Evolutionary conservation across 2,329 filamentous ascomycete genomes (phyloP).

Genomic region (Dichotomopilus funicola): DNA sequence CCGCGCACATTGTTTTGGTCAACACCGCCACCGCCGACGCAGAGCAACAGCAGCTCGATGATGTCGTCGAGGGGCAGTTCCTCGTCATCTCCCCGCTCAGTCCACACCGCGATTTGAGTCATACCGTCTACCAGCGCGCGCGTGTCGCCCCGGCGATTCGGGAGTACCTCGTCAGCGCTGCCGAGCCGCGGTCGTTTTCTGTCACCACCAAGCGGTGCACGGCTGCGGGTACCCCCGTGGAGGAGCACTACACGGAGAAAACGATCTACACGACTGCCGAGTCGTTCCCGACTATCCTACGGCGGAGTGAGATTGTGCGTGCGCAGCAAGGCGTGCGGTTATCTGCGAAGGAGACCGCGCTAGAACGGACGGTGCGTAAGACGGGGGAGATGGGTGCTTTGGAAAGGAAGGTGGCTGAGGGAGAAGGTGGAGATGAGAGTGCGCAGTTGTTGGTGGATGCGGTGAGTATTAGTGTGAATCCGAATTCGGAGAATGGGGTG

Average conservation of each 20-base stretch:
- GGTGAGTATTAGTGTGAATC: constrained; percentile 69
- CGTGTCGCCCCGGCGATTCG: constrained; percentile 74
- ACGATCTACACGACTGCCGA: constrained; percentile 76
- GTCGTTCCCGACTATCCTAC: constrained; percentile 82
- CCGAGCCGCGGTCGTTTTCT: constrained; percentile 71
- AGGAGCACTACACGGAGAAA: constrained; percentile 77
- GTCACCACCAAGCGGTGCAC: constrained; percentile 67
- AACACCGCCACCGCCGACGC: constrained; percentile 72
- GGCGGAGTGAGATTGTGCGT: constrained; percentile 75
- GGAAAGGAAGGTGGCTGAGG: constrained; percentile 66
- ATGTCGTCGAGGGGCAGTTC: constrained; percentile 87
- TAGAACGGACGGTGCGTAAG: constrained; percentile 86
- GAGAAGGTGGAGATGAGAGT: constrained; percentile 56
- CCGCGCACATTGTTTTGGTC: constrained; percentile 70
- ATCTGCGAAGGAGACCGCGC: constrained; percentile 73
- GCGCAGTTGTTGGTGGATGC: constrained; percentile 67
- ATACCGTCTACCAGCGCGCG: constrained; percentile 83
- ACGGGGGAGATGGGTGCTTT: constrained; percentile 74
- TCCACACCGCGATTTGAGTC: constrained; percentile 71
- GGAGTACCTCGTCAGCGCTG: constrained; percentile 71
- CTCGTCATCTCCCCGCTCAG: constrained; percentile 75
- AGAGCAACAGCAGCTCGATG: constrained; percentile 62
- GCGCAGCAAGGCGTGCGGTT: constrained; percentile 57
- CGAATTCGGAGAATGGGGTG: constrained; percentile 68
- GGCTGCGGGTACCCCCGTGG: constrained; percentile 49